Conservation (phyloP, 495 filamentous ascomycete species). For the Lasiosphaeria miniovina region DNA sequence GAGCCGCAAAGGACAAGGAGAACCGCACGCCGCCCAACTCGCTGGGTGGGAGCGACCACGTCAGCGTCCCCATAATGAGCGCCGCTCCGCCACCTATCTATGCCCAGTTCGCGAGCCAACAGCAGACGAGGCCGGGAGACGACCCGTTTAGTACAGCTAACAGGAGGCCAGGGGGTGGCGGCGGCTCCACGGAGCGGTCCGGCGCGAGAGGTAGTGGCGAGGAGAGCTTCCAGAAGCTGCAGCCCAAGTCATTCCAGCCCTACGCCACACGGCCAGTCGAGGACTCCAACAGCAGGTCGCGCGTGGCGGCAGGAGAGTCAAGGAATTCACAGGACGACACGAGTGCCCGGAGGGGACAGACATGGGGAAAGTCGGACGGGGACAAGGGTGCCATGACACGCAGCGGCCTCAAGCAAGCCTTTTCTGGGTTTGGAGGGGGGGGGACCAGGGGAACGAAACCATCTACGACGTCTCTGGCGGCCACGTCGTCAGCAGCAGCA, state of each 20-base stretch:
- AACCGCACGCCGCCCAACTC: constrained; percentile 62
- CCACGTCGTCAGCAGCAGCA: constrained; percentile 5
- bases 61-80: not conserved
- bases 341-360: constrained; percentile 20
- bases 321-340: constrained; percentile 9
- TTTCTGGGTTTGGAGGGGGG: constrained; percentile 16
- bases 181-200: constrained; percentile 9
- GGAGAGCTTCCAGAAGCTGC: constrained; percentile 13
- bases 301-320: constrained; percentile 2
- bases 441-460: constrained; percentile 14
- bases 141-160: not conserved
- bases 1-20: constrained; percentile 68
- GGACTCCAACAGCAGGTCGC: constrained; percentile 1
- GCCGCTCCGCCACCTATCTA: constrained; percentile 69
- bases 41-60: constrained; percentile 35
- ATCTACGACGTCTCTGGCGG: constrained; percentile 32
- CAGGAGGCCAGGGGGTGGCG: constrained; percentile 10
- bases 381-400: not conserved
- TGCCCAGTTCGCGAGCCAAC: constrained; percentile 60
- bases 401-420: constrained; percentile 12
- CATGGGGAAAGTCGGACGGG: constrained; percentile 22
- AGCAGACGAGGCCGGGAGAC: not conserved
- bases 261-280: constrained; percentile 17
- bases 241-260: constrained; percentile 32
- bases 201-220: not conserved